Evolutionary conservation across 306 rosid genomes (phyloP), one percentile per base, ranked within the genome.

Genomic region (Vigna radiata): DNA sequence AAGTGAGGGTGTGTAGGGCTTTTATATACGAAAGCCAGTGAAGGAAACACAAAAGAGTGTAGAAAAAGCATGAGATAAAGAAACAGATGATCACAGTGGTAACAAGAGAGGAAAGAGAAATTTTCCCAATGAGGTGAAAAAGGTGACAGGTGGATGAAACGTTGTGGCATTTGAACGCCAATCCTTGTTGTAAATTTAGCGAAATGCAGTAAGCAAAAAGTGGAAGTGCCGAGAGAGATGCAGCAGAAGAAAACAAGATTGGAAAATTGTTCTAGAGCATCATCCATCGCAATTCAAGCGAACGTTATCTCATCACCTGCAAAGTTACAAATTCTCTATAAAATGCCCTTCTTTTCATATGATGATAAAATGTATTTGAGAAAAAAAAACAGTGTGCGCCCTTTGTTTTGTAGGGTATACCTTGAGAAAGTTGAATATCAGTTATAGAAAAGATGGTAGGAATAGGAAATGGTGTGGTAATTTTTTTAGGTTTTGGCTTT

Each of bases 121-220:
- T 8, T 37, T 4, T 39, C 53, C 3, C 59, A 17, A 52, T 33
- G 4, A 2, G 21, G 75, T 54, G 33, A 60, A 58, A 61, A 16
- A 37, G 31, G 62, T 68, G 87, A 90, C 90, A 85, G 37, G 77
- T 85, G 83, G 88, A 60, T 46, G 76, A 60, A 75, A 83, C 7
- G 11, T 60, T 83, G 50, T 88, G 83, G 90, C 69, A 69, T 90
- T 43, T 86, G 85, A 84, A 86, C 60, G 39, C 73, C 8, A 75
- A 81, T 76, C 77, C 82, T 69, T 86, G 81, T 71, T 75, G 43
- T 68, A 69, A 43, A 68, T 21, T n/a, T 4, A 39, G 33, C 13
- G 33, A 53, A 62, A 21, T 68, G 2, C 13, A 50, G 15, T 18
- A 16, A 68, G 17, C 14, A 39, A 17, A 70, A 33, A 36, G 36